Conservation (phyloP, 192 early-diverging fungal species). For the Rhizoclosmatium globosum region DNA sequence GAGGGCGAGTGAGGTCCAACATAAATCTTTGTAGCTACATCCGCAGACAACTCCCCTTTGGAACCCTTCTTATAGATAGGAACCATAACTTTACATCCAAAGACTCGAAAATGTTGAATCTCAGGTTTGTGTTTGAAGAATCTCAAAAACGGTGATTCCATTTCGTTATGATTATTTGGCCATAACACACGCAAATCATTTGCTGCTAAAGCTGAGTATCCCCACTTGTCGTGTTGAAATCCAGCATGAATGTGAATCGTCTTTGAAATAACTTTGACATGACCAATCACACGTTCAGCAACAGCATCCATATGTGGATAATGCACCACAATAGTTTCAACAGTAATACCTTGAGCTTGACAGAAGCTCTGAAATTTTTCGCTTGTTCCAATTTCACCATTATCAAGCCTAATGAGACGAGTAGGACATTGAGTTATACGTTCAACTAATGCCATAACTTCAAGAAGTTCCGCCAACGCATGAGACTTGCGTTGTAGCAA, state of each 20-base stretch:
- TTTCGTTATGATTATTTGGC: background rate
- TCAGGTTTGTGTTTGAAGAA: constrained; percentile 8
- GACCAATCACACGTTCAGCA: constrained; percentile 1
- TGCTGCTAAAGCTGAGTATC: background rate
- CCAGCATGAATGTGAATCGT: background rate
- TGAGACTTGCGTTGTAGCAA: background rate
- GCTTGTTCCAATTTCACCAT: constrained; percentile 4
- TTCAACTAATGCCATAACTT: background rate
- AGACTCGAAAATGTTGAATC: constrained; percentile 8
- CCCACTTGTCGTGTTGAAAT: background rate
- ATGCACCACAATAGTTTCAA: constrained; percentile 14
- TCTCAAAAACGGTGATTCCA: constrained; percentile 1
- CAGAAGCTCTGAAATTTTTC: background rate
- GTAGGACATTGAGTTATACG: background rate
- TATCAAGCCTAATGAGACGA: background rate
- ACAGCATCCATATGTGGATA: constrained; percentile 18
- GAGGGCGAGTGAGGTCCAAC: constrained; percentile 25
- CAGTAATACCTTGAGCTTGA: background rate
- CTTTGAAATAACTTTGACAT: background rate
- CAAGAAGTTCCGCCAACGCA: background rate
- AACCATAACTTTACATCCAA: background rate
- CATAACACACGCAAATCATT: background rate
- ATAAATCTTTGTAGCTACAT: constrained; percentile 19
- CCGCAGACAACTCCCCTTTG: constrained; percentile 13
- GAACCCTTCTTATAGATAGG: constrained; percentile 19